Evolutionary conservation across 805 yeast species (phyloP), one percentile per base, ranked within the genome.

Genomic region (Aciculoconidium aculeatum): DNA sequence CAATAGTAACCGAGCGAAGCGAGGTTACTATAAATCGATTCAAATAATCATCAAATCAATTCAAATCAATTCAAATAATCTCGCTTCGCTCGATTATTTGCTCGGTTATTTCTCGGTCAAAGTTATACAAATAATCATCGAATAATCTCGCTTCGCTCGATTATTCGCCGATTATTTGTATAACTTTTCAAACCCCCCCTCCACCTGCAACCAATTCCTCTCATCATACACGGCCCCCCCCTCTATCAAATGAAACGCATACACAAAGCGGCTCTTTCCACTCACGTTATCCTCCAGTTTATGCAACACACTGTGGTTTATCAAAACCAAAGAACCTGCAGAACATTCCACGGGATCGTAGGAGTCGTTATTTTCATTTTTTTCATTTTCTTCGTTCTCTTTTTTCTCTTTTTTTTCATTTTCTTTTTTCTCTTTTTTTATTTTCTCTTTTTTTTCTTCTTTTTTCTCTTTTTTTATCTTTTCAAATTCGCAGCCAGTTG

Each of bases 221-320:
- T 58, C 55, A 47, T 82, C 92, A 44, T 80, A 83, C 15, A 66
- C 50, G 8, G 71, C 59, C 2, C 37, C 53, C 2, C 90, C 90
- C 30, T 83, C 92, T 33, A 83, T 79, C 24, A 79, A 68, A 47
- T 83, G 94, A 55, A 83, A 83, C 0, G 92, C 80, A 53, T 81
- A 83, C 0, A 87, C 92, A 45, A 65, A 80, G 38, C 94, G 64
- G 7, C 85, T 76, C 33, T 61, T 63, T 4, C 41, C 40, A 8
- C 82, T 72, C 1, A 45, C 28, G 47, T 83, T 83, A 30, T 60
- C 59, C 40, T 75, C 83, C 3, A 86, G 77, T 51, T 79, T 77
- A 49, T 83, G 94, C 13, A 83, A 50, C 3, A 82, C 82, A 0
- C 77, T 63, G 40, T 81, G 80, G 48, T 83, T 78, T 29, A 83